phyloP scores from a whole-genome alignment of 305 asterid species.

The Ajuga reptans region DNA sequence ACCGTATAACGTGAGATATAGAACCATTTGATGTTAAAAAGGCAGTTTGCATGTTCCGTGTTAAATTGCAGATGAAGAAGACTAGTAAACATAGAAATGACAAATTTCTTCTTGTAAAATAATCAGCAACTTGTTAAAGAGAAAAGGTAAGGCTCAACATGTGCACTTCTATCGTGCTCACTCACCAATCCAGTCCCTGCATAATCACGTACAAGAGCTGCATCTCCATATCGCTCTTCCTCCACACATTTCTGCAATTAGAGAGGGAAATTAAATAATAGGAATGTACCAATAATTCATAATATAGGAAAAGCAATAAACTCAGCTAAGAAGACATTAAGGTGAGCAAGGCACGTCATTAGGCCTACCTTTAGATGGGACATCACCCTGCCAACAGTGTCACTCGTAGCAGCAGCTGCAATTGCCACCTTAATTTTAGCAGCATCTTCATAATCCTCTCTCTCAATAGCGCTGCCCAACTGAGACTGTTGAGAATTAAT shows the following conservation, averaged over 20 bases:
- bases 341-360: neutral
- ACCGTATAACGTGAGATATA: neutral
- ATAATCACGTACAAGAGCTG: conserved; percentile 74
- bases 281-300: conserved; percentile 16
- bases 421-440: conserved; percentile 88
- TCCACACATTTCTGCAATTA: conserved; percentile 62
- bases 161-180: conserved; percentile 8
- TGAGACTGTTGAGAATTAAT: conserved; percentile 50
- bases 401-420: conserved; percentile 85
- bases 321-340: neutral
- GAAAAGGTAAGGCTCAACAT: neutral
- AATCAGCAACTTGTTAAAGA: neutral
- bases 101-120: neutral
- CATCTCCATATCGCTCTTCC: conserved; percentile 78
- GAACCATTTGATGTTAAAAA: neutral
- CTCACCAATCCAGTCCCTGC: conserved; percentile 93
- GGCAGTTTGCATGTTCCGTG: neutral
- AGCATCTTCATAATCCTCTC: conserved; percentile 87
- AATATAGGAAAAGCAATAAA: neutral
- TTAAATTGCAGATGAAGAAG: neutral
- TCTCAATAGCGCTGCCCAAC: conserved; percentile 51
- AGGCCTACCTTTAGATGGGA: conserved; percentile 53
- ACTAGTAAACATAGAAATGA: neutral
- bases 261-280: conserved; percentile 15
- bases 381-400: conserved; percentile 81